Conservation (phyloP, 768 basidiomycete species). For the Lanmaoa rubissima region DNA sequence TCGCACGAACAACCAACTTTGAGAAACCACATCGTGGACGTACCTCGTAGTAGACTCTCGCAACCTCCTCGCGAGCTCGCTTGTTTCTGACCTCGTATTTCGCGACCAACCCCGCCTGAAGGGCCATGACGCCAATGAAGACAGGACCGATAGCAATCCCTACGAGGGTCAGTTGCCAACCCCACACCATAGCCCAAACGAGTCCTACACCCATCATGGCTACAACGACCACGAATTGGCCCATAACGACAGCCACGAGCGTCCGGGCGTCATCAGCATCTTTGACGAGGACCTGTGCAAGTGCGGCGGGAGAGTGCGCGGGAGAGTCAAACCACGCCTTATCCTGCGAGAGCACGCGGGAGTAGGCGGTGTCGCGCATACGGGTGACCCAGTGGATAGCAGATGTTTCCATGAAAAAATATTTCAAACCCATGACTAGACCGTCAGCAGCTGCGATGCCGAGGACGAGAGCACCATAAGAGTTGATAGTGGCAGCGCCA, state of each 20-base stretch:
- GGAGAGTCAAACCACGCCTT: constrained; percentile 82
- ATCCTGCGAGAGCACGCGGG: constrained; percentile 71
- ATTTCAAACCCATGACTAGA: constrained; percentile 69
- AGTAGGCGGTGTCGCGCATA: constrained; percentile 57
- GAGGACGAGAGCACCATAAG: constrained; percentile 71
- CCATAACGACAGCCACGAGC: constrained; percentile 69
- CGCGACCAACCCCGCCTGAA: constrained; percentile 71
- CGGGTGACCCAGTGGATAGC: constrained; percentile 73
- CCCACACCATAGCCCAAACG: constrained; percentile 82
- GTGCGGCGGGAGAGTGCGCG: constrained; percentile 52
- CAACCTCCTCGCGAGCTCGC: constrained; percentile 80
- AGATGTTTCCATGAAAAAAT: constrained; percentile 73
- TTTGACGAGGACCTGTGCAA: constrained; percentile 80
- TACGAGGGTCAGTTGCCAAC: constrained; percentile 92
- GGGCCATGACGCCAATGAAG: constrained; percentile 70
- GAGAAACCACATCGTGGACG: constrained; percentile 23
- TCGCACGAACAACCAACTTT: neutral
- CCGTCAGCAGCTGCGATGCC: constrained; percentile 76
- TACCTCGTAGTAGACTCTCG: constrained; percentile 83
- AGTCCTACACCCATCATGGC: constrained; percentile 84
- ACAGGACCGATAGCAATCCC: constrained; percentile 86
- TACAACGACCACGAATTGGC: constrained; percentile 67
- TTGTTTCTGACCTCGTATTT: constrained; percentile 80
- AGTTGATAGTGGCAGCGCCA: constrained; percentile 61
- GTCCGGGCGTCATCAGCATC: constrained; percentile 86